phyloP scores from a whole-genome alignment of 345 rosid species.

The Eucalyptus curtisii region DNA sequence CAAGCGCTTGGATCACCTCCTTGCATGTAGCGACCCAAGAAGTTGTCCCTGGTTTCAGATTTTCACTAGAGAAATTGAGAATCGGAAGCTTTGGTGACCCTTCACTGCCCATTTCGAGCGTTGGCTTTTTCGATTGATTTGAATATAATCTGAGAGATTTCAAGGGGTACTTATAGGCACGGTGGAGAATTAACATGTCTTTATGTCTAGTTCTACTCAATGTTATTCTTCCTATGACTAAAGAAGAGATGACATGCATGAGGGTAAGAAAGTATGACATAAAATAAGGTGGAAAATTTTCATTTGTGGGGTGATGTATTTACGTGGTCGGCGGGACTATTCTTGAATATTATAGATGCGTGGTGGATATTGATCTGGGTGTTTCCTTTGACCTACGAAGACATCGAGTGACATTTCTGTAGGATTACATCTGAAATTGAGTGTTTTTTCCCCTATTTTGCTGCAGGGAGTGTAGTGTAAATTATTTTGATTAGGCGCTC shows the following conservation, averaged over 20 bases:
- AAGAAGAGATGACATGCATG: background rate
- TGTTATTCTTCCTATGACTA: background rate
- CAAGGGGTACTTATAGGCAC: background rate
- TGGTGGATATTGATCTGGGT: background rate
- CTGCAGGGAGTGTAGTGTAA: background rate
- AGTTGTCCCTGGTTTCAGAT: slow-evolving; percentile 24
- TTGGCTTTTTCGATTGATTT: background rate
- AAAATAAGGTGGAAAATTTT: background rate
- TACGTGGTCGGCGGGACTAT: background rate
- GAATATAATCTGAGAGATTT: background rate
- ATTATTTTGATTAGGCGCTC: background rate
- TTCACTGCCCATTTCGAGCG: background rate
- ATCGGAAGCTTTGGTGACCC: background rate
- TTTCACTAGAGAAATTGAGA: background rate
- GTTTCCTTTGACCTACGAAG: background rate
- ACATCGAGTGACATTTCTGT: background rate
- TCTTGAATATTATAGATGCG: background rate
- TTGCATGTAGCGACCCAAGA: slow-evolving; percentile 22
- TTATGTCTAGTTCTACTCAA: background rate
- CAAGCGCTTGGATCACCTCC: slow-evolving; percentile 40
- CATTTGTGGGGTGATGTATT: background rate
- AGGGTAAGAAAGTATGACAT: background rate
- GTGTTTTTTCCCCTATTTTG: background rate
- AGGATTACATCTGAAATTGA: background rate
- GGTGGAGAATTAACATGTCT: background rate